Evolutionary conservation across 768 basidiomycete genomes (phyloP).

Genomic region (Mycena epipterygia): DNA sequence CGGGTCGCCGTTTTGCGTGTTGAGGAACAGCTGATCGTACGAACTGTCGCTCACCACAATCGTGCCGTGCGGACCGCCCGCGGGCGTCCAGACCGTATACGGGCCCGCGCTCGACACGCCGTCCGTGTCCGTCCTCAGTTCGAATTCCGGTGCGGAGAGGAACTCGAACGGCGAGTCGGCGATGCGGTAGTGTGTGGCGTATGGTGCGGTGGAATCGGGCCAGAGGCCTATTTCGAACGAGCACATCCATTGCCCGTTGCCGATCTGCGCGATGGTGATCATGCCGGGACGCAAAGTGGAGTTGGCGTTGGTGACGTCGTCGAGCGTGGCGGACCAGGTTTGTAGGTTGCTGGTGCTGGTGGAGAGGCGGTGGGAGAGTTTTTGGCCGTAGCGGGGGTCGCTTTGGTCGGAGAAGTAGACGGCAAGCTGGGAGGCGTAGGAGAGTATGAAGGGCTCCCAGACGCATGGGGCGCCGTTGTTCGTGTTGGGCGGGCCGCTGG

Average conservation of each 20-base stretch:
- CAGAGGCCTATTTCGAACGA: constrained; percentile 36
- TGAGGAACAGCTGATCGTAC: constrained; percentile 35
- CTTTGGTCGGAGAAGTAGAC: constrained; percentile 40
- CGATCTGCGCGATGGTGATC: constrained; percentile 34
- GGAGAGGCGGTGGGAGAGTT: constrained; percentile 10
- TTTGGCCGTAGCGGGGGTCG: constrained; percentile 38
- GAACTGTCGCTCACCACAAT: constrained; percentile 36
- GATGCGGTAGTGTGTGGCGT: constrained; percentile 32
- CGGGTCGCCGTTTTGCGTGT: too few species aligned
- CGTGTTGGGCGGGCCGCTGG: constrained; percentile 34
- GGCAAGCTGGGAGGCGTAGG: constrained; percentile 33
- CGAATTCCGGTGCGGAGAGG: constrained; percentile 15
- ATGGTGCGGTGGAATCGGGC: constrained; percentile 26
- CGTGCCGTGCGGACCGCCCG: constrained; percentile 36
- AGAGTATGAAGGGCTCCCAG: constrained; percentile 40
- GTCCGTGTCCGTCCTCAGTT: constrained; percentile 26
- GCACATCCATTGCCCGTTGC: constrained; percentile 36
- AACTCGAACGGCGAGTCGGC: constrained; percentile 35
- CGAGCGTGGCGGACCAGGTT: constrained; percentile 34
- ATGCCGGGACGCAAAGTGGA: constrained; percentile 39
- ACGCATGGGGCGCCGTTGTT: constrained; percentile 37
- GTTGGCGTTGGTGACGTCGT: constrained; percentile 33
- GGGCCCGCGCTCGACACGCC: constrained; percentile 36
- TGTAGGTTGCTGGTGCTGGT: constrained; percentile 33
- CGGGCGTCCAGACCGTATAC: constrained; percentile 34